Evolutionary conservation across 768 basidiomycete species (phyloP).

Genomic region (Rhodosporidiobolus sp.): DNA sequence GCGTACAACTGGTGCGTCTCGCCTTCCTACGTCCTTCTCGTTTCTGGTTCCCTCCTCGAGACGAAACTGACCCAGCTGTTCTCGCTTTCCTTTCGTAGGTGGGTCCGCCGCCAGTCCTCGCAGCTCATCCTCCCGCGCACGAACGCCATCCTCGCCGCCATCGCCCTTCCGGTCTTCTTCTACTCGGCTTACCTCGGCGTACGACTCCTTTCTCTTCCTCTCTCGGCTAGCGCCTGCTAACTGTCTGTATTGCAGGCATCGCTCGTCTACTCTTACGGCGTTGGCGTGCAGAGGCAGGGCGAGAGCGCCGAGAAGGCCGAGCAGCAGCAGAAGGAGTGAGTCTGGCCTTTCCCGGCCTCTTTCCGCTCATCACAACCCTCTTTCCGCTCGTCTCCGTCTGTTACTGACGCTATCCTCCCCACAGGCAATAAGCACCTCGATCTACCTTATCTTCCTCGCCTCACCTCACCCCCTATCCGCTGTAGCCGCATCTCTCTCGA

Average conservation of each 20-base stretch:
- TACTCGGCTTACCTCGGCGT: slow-evolving; percentile 47
- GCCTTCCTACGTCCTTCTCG: not conserved
- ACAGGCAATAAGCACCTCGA: too few relatives aligned
- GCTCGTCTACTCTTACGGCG: slow-evolving; percentile 48
- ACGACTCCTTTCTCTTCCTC: not conserved
- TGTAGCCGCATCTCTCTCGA: too few relatives aligned
- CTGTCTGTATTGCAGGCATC: not conserved
- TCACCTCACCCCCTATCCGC: too few relatives aligned
- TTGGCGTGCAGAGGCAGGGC: slow-evolving; percentile 49
- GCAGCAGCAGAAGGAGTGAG: slow-evolving; percentile 38
- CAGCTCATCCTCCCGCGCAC: slow-evolving; percentile 39
- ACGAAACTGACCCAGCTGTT: too few relatives aligned
- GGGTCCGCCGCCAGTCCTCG: slow-evolving; percentile 40
- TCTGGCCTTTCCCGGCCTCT: too few relatives aligned
- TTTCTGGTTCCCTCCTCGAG: not conserved
- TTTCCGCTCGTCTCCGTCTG: too few relatives aligned
- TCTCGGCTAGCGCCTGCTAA: not conserved
- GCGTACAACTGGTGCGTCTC: slow-evolving; percentile 39
- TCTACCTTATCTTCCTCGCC: too few relatives aligned
- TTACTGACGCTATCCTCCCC: too few relatives aligned
- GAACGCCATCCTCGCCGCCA: slow-evolving; percentile 39
- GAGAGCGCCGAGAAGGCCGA: slow-evolving; percentile 44
- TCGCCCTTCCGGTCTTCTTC: slow-evolving; percentile 44
- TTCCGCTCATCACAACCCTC: too few relatives aligned
- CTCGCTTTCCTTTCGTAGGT: slow-evolving; percentile 28